Base-by-base conservation (phyloP, 345 rosid genomes). In the Geranium rotundifolium region DNA sequence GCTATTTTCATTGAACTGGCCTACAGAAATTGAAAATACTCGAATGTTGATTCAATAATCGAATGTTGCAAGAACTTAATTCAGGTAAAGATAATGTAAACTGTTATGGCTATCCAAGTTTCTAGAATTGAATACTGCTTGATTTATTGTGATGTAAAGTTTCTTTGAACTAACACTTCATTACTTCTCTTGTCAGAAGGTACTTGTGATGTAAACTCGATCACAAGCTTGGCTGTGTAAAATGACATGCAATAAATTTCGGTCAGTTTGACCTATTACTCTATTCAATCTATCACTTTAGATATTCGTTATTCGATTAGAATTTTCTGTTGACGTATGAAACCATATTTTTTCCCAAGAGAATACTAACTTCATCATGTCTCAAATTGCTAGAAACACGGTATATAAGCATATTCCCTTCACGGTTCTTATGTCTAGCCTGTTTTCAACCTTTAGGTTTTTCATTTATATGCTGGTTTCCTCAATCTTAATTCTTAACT, bases 161-260 rank as follows among this genome's bases (percentile, higher is more conserved):
- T 4, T 56, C 37, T 55, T 60, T 56, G 27, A 64, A 58, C 41
- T 62, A 68, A 73, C 62, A 58, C 41, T 15, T 46, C 46, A 31
- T 15, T 65, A 74, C 50, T 72, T 59, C 57, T 56, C n/a, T 65
- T 59, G 77, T 67, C 79, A 89, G 92, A 80, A 72, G 73, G 62
- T 68, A 62, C 85, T 82, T 75, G 80, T n/a, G n/a, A n/a, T n/a
- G n/a, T n/a, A n/a, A n/a, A n/a, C n/a, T n/a, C n/a, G n/a, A 79
- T 20, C 96, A 89, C 72, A 89, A 89, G 70, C 82, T 89, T 69
- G 84, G 84, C 58, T 86, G 90, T 74, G 81, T n/a, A 74, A 73
- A 80, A 77, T 57, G 78, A 75, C 62, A 65, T 62, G 83, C 77
- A 41, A 74, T 62, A 66, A 65, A 79, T 31, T 31, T 79, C 59